Conservation (phyloP, 176 grass and related monocot genomes). For the Cymbopogon citratus region DNA sequence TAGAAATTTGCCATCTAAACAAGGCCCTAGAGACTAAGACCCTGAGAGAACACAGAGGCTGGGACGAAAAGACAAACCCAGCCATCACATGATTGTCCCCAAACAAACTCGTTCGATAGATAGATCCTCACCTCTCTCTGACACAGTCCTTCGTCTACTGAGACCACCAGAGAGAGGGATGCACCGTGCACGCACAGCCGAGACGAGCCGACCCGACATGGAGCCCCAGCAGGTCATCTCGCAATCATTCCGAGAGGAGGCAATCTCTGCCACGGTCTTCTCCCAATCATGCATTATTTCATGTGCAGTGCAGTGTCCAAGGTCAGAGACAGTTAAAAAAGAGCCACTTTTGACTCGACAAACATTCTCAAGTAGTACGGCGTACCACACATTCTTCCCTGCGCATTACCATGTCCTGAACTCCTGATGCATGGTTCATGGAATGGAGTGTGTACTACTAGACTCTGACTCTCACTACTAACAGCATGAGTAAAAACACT, state of each 20-base stretch:
- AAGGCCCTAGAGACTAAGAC: no score
- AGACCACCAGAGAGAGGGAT: neutral
- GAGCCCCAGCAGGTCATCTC: slow-evolving; percentile 50
- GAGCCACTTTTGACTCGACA: slow-evolving; percentile 15
- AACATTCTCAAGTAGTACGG: neutral
- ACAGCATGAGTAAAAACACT: neutral
- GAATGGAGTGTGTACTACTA: neutral
- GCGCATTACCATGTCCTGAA: neutral
- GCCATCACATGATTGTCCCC: slow-evolving; percentile 33
- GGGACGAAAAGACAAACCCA: slow-evolving; percentile 38
- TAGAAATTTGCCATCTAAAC: no score
- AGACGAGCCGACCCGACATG: neutral
- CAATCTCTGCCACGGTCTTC: slow-evolving; percentile 54
- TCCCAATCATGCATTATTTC: slow-evolving; percentile 68
- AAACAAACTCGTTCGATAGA: slow-evolving; percentile 2
- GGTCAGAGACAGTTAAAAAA: slow-evolving; percentile 42
- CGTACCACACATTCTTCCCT: neutral
- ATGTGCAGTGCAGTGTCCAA: slow-evolving; percentile 36
- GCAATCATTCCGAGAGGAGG: slow-evolving; percentile 26
- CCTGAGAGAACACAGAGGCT: neutral
- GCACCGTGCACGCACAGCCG: no score
- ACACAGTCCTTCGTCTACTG: slow-evolving; percentile 16
- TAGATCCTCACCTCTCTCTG: slow-evolving; percentile 24
- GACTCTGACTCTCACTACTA: neutral
- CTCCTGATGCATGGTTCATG: neutral